Evolutionary conservation across 257 asterid species (phyloP), one percentile per base, ranked within the genome.

Genomic region (Ballota nigra): DNA sequence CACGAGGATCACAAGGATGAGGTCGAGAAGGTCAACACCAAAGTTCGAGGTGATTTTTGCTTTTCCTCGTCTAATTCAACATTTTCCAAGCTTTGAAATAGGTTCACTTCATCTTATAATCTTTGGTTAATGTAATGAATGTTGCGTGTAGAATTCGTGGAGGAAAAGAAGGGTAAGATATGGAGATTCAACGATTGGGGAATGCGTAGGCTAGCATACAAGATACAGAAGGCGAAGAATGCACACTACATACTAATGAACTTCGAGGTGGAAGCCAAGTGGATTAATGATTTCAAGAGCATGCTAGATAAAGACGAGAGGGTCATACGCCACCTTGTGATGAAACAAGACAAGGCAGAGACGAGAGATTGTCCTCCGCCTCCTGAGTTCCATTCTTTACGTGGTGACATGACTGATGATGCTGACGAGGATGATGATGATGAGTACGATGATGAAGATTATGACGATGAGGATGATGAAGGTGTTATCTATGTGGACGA

Each of bases 171-270:
- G 84, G 99, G 97, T 5, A 92, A 76, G 85, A 28, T 92, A 57
- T 92, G 98, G 97, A 92, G 98, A 85, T 87, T 92, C 82, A 88
- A 89, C 12, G 96, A 95, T 80, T 95, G 99, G 99, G 99, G 99
- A 64, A 78, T 92, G 89, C 95, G 99, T 33, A 83, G 92, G 83
- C 80, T 95, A 70, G 98, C 98, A 1, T 95, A 95, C 93, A 82
- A 76, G 87, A 95, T 95, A 66, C 85, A 83, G 59, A 95, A 95
- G 74, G 95, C 99, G 2, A 84, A 78, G 72, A 84, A 82, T 9
- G 99, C 98, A n/a, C 97, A 95, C 73, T 95, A 95, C 63, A 86
- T 95, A 68, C 78, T 94, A 55, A 84, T 85, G 93, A 91, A 94
- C 79, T 94, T 94, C 11, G 97, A 91, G 83, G n/a, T 91, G 31